Conservation (phyloP, 2,329 filamentous ascomycete genomes). For the Diaporthe helianthi region DNA sequence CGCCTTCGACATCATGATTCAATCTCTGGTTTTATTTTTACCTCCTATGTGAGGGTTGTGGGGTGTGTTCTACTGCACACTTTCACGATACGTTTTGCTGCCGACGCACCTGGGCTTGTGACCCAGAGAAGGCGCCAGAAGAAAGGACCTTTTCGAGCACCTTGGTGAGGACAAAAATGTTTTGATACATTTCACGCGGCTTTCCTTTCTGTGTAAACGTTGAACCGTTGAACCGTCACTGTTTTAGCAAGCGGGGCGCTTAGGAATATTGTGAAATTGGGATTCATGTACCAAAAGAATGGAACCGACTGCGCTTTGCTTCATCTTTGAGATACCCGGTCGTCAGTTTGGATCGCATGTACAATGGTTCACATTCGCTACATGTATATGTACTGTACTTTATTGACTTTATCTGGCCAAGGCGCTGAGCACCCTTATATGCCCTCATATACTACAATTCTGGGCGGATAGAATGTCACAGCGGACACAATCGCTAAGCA, state of each 20-base stretch:
- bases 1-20: not conserved
- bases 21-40: not conserved
- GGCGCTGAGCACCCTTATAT: not conserved
- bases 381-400: not conserved
- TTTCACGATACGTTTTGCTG: conserved; percentile 16
- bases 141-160: not conserved
- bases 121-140: not conserved
- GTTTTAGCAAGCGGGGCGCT: not conserved
- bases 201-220: not conserved
- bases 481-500: too few species aligned
- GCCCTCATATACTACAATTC: not conserved
- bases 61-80: not conserved
- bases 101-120: not conserved
- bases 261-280: not conserved
- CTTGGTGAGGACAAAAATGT: not conserved
- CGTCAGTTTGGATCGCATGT: not conserved
- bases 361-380: not conserved
- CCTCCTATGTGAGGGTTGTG: not conserved
- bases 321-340: conserved; percentile 6
- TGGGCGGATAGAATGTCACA: not conserved
- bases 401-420: not conserved
- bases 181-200: conserved; percentile 2
- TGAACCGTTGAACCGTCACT: not conserved
- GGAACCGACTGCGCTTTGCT: not conserved
- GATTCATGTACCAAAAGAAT: not conserved